A percentile compares a stretch with the other conserved stretches of the same genome.
Conservation (phyloP, 2,329 filamentous ascomycete species). For the Chalaropsis thielavioides region DNA sequence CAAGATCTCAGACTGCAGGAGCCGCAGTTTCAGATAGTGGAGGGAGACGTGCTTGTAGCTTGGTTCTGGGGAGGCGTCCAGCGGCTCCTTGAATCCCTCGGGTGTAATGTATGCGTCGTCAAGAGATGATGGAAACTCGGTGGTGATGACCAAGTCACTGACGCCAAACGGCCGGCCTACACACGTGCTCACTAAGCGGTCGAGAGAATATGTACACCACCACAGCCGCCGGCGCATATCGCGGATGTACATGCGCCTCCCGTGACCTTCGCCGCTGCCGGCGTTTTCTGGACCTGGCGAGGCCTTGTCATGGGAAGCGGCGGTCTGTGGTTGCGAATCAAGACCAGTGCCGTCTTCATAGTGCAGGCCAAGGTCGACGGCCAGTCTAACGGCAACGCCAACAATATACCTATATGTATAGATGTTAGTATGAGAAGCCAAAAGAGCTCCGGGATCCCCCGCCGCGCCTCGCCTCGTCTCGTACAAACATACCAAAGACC, state of each 20-base stretch:
- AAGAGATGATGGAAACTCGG: slow-evolving; percentile 77
- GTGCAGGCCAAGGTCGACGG: slow-evolving; percentile 81
- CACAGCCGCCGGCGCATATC: slow-evolving; percentile 77
- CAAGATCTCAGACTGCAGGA: slow-evolving; percentile 87
- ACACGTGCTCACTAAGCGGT: slow-evolving; percentile 86
- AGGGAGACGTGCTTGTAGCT: slow-evolving; percentile 85
- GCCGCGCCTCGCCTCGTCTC: too few species aligned
- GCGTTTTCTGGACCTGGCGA: not conserved
- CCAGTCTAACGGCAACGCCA: slow-evolving; percentile 78
- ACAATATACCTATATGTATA: slow-evolving; percentile 59
- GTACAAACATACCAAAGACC: slow-evolving; percentile 55
- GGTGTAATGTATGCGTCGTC: slow-evolving; percentile 82
- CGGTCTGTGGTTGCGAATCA: slow-evolving; percentile 27
- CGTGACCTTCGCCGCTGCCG: slow-evolving; percentile 35
- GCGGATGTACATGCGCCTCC: slow-evolving; percentile 64
- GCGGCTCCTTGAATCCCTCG: slow-evolving; percentile 52
- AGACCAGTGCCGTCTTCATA: slow-evolving; percentile 69
- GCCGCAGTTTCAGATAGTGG: slow-evolving; percentile 78
- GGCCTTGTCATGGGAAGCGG: slow-evolving; percentile 14
- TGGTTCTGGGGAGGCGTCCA: slow-evolving; percentile 41
- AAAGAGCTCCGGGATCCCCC: not conserved
- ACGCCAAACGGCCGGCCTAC: slow-evolving; percentile 89
- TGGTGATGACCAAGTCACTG: slow-evolving; percentile 91
- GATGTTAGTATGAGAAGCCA: slow-evolving; percentile 8
- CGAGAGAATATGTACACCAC: slow-evolving; percentile 95